Base-by-base conservation (phyloP, 1,284 basidiomycete species). In the Puccinia brachypodii region DNA sequence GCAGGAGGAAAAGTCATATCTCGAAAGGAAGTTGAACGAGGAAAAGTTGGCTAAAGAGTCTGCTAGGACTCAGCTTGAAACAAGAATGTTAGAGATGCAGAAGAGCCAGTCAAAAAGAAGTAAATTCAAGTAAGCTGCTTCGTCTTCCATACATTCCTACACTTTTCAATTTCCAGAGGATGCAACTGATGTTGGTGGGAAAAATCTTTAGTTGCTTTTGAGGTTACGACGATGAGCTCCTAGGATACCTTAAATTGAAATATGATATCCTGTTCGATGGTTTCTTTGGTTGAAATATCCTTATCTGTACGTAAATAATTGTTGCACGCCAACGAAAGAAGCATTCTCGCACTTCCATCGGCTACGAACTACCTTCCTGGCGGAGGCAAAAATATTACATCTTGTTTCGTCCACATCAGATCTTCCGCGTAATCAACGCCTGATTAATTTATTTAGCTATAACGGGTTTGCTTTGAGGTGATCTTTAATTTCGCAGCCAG, bases 21-120 rank as follows among this genome's bases (percentile, higher is more conserved):
- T 94, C 58, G 93, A 95, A 86, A 90, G 90, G 82, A 90, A 91
- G 76, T 88, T 94, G 56, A 92, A 93, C 84, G 93, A 94, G 86
- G 93, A 95, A 87, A 90, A 92, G 77, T 90, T 89, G 85, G 91
- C 91, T 19, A 94, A 94, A 87, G 93, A 94, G 86, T 91, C 92
- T 42, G 92, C 91, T 62, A 91, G 92, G 76, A 91, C 91, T 80
- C 93, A 94, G 86, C 90, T 95, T 33, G 93, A 94, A 86, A 89
- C 90, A 53, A 91, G 94, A 83, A 92, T 94, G 91, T 92, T 93
- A 81, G 93, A 94, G 84, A 88, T 94, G 78, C 89, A 90, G 86
- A 90, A 90, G 87, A 85, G 84, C 76, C 84, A 84, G 58, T 28
- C 31, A 3, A 53, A 36, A 58, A 79, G 50, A 53, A 73, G 47